Conservation (phyloP, 2,329 filamentous ascomycete species). For the Hypoxylon sp. region DNA sequence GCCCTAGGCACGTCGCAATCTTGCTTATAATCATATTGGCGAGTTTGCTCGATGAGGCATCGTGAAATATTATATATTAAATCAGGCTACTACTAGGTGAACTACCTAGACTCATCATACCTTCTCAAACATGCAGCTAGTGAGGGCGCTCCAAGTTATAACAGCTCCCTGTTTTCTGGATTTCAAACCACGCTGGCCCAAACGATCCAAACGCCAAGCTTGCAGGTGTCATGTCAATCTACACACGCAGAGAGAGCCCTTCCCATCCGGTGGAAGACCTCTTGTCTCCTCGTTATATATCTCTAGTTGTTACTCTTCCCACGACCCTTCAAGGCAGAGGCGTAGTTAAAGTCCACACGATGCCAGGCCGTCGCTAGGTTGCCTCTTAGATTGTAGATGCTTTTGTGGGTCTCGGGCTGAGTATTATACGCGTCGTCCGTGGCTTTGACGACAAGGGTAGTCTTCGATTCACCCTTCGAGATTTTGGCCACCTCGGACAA, state of each 20-base stretch:
- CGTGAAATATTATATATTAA: slow-evolving; percentile 19
- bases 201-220: slow-evolving; percentile 12
- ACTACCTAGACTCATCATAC: neutral
- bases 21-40: too few species aligned
- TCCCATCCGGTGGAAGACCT: neutral
- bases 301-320: slow-evolving; percentile 12
- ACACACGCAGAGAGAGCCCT: neutral
- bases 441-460: slow-evolving; percentile 74
- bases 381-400: slow-evolving; percentile 74
- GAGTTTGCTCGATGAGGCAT: neutral
- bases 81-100: slow-evolving; percentile 10
- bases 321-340: slow-evolving; percentile 8
- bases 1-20: neutral
- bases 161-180: neutral
- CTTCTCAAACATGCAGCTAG: neutral
- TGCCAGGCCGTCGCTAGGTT: slow-evolving; percentile 79
- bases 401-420: slow-evolving; percentile 72
- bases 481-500: slow-evolving; percentile 55
- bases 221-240: neutral
- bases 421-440: slow-evolving; percentile 77
- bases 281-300: neutral
- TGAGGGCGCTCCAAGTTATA: neutral
- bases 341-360: slow-evolving; percentile 60
- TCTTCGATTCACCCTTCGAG: slow-evolving; percentile 57
- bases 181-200: neutral